Percentiles rank a stretch among this genome's conserved stretches.
phyloP scores from a whole-genome alignment of 2,329 filamentous ascomycete species.

The Ophiostoma quercus region DNA sequence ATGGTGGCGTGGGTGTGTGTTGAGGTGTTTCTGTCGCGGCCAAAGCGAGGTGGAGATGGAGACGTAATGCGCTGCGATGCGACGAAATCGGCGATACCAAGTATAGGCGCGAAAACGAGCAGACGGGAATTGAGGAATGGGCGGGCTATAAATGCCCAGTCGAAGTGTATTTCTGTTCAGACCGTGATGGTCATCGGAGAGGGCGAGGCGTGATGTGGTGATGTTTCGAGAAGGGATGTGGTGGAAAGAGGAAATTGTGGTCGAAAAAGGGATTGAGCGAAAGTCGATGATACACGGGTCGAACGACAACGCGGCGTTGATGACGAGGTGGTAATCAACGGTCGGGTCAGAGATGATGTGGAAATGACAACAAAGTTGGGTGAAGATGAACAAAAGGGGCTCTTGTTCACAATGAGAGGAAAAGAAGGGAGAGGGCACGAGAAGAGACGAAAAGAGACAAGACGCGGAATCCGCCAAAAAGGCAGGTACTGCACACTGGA shows the following conservation, averaged over 20 bases:
- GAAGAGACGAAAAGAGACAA: slow-evolving; percentile 16
- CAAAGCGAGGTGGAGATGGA: background rate
- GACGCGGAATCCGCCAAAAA: slow-evolving; percentile 16
- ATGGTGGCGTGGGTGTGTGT: background rate
- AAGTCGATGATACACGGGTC: background rate
- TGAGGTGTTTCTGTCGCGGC: background rate
- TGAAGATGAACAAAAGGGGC: background rate
- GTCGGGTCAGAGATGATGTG: background rate
- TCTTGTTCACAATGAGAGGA: background rate
- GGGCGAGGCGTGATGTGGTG: background rate
- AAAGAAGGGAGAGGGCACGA: slow-evolving; percentile 20
- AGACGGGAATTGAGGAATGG: no score
- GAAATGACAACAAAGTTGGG: background rate
- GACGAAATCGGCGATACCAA: no score
- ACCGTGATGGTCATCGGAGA: background rate
- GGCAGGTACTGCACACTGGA: slow-evolving; percentile 11
- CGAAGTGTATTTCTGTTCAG: no score
- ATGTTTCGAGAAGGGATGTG: background rate
- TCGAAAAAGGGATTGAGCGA: background rate
- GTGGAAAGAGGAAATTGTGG: background rate
- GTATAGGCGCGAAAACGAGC: background rate
- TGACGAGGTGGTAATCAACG: background rate
- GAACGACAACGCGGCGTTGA: background rate
- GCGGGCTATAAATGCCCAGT: background rate
- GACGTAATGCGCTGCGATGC: slow-evolving; percentile 2